Evolutionary conservation across 1,284 basidiomycete genomes (phyloP).

Genomic region (Ceratobasidium sp.): DNA sequence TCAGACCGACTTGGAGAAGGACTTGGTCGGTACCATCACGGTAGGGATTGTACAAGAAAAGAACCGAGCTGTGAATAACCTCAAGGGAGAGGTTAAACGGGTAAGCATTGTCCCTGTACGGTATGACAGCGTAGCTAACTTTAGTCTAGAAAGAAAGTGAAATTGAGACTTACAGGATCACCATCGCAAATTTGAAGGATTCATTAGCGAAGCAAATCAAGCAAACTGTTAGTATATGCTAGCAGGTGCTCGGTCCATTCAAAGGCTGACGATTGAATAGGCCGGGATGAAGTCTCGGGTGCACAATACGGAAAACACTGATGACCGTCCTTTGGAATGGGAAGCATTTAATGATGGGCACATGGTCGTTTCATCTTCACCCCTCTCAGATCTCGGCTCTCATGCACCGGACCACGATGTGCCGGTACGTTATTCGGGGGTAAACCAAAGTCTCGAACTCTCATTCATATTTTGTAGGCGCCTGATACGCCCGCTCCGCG

Average conservation of each 20-base stretch:
- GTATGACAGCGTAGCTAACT: neutral
- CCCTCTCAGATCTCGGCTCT: slow-evolving; percentile 8
- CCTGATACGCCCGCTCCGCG: slow-evolving; percentile 18
- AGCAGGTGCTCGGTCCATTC: neutral
- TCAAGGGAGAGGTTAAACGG: slow-evolving; percentile 23
- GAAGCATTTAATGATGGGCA: neutral
- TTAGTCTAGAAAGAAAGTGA: slow-evolving; percentile 26
- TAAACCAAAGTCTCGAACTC: neutral
- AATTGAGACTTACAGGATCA: slow-evolving; percentile 4
- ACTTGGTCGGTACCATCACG: slow-evolving; percentile 13
- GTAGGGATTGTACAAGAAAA: slow-evolving; percentile 13
- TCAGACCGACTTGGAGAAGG: slow-evolving; percentile 5
- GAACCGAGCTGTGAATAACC: slow-evolving; percentile 8
- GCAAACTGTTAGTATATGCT: neutral
- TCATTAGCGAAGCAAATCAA: slow-evolving; percentile 21
- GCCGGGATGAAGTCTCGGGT: neutral
- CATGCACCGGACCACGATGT: slow-evolving; percentile 27
- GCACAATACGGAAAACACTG: neutral
- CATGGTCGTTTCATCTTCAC: slow-evolving; percentile 8
- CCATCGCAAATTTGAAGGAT: neutral
- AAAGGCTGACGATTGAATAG: neutral
- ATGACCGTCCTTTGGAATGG: neutral
- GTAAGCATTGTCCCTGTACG: neutral
- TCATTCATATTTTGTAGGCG: neutral
- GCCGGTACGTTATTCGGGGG: neutral